Evolutionary conservation across 164 flowering plant genomes (phyloP).

Genomic region (Chloranthus sessilifolius): DNA sequence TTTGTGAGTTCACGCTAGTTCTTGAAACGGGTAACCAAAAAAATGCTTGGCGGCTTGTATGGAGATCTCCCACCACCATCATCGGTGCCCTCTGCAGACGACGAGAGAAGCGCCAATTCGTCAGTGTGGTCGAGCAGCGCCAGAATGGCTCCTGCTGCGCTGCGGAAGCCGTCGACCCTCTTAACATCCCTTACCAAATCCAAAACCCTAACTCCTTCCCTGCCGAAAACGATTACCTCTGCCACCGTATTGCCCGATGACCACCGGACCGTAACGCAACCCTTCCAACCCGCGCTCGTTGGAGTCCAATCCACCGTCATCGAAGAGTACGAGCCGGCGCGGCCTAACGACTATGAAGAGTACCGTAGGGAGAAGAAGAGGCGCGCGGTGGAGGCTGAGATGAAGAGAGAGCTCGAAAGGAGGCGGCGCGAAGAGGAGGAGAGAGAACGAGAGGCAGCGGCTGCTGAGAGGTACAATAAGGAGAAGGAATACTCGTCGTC

Average conservation of each 20-base stretch:
- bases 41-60: slow-evolving; percentile 86
- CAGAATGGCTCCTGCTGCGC: slow-evolving; percentile 85
- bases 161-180: slow-evolving; percentile 66
- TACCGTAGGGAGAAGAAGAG: slow-evolving; percentile 73
- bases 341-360: slow-evolving; percentile 93
- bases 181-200: slow-evolving; percentile 52
- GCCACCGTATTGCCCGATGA: slow-evolving; percentile 13
- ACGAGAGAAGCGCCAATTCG: slow-evolving; percentile 34
- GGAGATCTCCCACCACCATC: slow-evolving; percentile 92
- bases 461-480: too few species aligned
- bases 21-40: too few species aligned
- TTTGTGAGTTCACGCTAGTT: too few species aligned
- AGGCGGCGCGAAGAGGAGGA: slow-evolving; percentile 55
- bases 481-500: slow-evolving; percentile 27
- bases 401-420: slow-evolving; percentile 52
- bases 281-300: slow-evolving; percentile 56
- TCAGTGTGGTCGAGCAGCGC: slow-evolving; percentile 81
- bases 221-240: slow-evolving; percentile 15
- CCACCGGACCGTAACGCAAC: slow-evolving; percentile 6
- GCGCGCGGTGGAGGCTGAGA: slow-evolving; percentile 46
- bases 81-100: slow-evolving; percentile 52
- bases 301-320: slow-evolving; percentile 69
- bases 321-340: slow-evolving; percentile 94
- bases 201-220: slow-evolving; percentile 20
- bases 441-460: slow-evolving; percentile 29